Evolutionary conservation across 1,139 yeast species (phyloP), one percentile per base, ranked within the genome.

Genomic region (Saccharomyces hybrid): DNA sequence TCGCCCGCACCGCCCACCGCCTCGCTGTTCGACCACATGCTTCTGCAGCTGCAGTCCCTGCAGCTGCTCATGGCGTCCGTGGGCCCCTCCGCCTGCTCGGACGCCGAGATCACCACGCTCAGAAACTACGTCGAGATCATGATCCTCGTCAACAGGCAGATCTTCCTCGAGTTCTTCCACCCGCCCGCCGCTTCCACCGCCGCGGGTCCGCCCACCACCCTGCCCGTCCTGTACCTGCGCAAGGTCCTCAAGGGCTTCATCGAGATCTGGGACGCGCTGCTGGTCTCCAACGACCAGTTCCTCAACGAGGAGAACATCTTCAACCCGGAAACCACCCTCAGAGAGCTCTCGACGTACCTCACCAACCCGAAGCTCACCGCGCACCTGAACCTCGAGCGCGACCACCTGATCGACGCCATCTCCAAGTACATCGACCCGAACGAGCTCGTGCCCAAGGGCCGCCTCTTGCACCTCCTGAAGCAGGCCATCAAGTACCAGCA

Each of bases 401-500:
- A 64, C n/a, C 51, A 61, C 5, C 62, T 82, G 29, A 66, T 80
- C 13, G 67, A 71, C 20, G 71, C 74, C 44, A 71, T 83, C 2
- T 74, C 80, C 48, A 65, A 69, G 46, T 72, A 70, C 59, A 73
- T 83, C 34, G 76, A 83, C 9, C 79, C 85, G 0, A 73, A 76
- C 51, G 77, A 78, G 51, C 71, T 81, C 68, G 73, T 82, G 2
- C 84, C 85, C 0, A 75, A 78, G 42, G 76, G 76, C 48, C 69
- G 88, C 28, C 67, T 83, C 4, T 73, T 77, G 23, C 72, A 76
- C 2, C 64, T 83, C 32, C 61, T 83, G n/a, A 69, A 72, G 7
- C 84, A 83, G 59, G 80, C 87, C 0, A 65, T 76, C n/a, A 66
- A 69, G 46, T 73, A 74, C 55, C 84, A 82, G 63, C 70, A 73